Evolutionary conservation across 352 stramenopile genomes (phyloP).

Genomic region (Pythium grandisporangium): DNA sequence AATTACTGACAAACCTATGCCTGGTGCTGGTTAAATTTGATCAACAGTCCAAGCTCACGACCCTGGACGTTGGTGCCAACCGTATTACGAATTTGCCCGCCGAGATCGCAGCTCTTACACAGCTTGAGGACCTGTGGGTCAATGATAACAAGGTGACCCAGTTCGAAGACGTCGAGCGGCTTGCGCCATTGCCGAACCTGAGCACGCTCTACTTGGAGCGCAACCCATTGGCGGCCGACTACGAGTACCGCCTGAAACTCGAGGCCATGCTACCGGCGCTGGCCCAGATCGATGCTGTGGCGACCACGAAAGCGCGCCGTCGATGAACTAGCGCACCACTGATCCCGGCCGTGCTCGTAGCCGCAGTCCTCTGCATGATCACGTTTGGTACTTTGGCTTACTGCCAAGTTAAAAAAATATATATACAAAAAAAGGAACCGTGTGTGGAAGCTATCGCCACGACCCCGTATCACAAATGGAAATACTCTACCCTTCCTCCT

Average conservation of each 20-base stretch:
- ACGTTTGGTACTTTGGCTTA: too few relatives aligned
- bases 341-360: not conserved
- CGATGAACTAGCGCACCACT: conserved; percentile 11
- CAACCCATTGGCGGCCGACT: conserved; percentile 89
- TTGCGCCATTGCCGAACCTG: conserved; percentile 72
- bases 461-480: too few relatives aligned
- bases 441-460: too few relatives aligned
- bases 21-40: not conserved
- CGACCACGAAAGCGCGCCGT: conserved; percentile 44
- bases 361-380: too few relatives aligned
- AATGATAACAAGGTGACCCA: conserved; percentile 58
- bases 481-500: too few relatives aligned
- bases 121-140: conserved; percentile 73
- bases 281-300: conserved; percentile 92
- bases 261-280: conserved; percentile 85
- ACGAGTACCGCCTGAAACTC: conserved; percentile 94
- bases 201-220: conserved; percentile 95
- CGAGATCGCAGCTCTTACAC: conserved; percentile 22
- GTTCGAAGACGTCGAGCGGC: conserved; percentile 56
- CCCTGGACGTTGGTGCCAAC: conserved; percentile 79
- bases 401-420: too few relatives aligned
- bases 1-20: too few relatives aligned
- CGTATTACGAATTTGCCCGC: conserved; percentile 55
- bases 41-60: conserved; percentile 41
- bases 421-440: too few relatives aligned